Evolutionary conservation across 805 yeast genomes (phyloP), one percentile per base, ranked within the genome.

Genomic region (Ogataea methanolica): DNA sequence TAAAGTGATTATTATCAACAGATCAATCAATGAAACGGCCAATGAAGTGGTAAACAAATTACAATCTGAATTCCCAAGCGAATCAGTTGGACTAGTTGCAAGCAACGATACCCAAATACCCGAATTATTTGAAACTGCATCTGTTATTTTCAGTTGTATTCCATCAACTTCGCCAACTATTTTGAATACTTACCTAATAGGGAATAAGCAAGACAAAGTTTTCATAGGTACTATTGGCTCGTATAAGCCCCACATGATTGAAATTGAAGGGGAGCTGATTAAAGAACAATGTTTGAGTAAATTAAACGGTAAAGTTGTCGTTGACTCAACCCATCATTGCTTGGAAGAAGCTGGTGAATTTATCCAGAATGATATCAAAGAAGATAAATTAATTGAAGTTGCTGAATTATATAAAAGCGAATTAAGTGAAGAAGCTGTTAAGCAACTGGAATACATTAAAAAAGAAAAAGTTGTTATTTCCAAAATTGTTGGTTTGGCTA

Each of bases 201-300:
- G 49, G 16, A 57, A 55, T 29, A 26, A 31, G 12, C 43, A 40
- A 9, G 47, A 46, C 1, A 58, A 56, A 17, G 62, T 70, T 33
- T 83, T 73, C 60, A 73, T 83, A 40, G 76, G 82, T 15, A 65
- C 82, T 33, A 82, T 83, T 56, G 89, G 89, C 1, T 78, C 85
- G 17, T 83, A 82, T 60, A 80, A 80, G 59, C 87, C 87, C 14
- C 74, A 76, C 50, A 82, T 83, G 88, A 70, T 70, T 36, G 89
- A 83, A 62, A 73, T 81, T 44, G 85, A 80, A 50, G 67, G 65
- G 8, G 65, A 64, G 23, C 63, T 66, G 2, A 63, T 76, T 36
- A 65, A 79, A 11, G 55, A 59, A 4, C 46, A 55, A 23, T 60
- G 72, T 48, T 61, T 74, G 16, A 50, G 53, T 1, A 54, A 62